Percentiles rank a stretch among this genome's conserved stretches.
Conservation (phyloP, 768 basidiomycete genomes). For the Podaxis sp. region DNA sequence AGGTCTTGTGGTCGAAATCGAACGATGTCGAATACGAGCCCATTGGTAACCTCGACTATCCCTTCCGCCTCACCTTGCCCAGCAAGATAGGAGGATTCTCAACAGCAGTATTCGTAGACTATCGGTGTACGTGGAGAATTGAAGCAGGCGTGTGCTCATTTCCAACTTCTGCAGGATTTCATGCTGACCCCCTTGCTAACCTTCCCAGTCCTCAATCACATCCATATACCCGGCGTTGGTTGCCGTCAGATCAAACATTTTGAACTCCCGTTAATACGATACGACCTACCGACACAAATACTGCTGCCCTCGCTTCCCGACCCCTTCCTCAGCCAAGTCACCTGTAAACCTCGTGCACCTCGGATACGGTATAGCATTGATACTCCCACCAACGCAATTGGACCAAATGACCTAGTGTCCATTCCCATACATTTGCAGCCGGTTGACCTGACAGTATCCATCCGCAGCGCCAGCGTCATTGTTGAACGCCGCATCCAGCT, state of each 20-base stretch:
- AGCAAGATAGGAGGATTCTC: slow-evolving; percentile 60
- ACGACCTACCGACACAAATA: slow-evolving; percentile 51
- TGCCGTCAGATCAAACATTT: slow-evolving; percentile 65
- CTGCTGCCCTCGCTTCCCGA: slow-evolving; percentile 35
- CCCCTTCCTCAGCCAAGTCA: slow-evolving; percentile 38
- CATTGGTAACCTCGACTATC: slow-evolving; percentile 63
- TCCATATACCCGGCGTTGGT: slow-evolving; percentile 63
- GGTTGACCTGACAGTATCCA: slow-evolving; percentile 49
- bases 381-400: slow-evolving; percentile 56
- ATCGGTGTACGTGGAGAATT: slow-evolving; percentile 78
- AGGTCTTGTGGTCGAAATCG: slow-evolving; percentile 68
- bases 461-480: slow-evolving; percentile 62
- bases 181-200: neutral
- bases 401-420: slow-evolving; percentile 71
- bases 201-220: slow-evolving; percentile 62
- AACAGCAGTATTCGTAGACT: slow-evolving; percentile 72
- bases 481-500: slow-evolving; percentile 73
- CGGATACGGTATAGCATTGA: slow-evolving; percentile 59
- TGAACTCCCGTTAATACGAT: slow-evolving; percentile 71
- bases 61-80: slow-evolving; percentile 73
- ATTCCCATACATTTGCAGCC: slow-evolving; percentile 64
- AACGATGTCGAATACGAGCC: slow-evolving; percentile 54
- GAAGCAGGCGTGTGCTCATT: slow-evolving; percentile 61
- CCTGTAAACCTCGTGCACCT: slow-evolving; percentile 55
- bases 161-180: neutral